Percentiles rank a stretch among this genome's conserved stretches.
phyloP scores from a whole-genome alignment of 805 yeast species.

The Metschnikowia peoriensis region DNA sequence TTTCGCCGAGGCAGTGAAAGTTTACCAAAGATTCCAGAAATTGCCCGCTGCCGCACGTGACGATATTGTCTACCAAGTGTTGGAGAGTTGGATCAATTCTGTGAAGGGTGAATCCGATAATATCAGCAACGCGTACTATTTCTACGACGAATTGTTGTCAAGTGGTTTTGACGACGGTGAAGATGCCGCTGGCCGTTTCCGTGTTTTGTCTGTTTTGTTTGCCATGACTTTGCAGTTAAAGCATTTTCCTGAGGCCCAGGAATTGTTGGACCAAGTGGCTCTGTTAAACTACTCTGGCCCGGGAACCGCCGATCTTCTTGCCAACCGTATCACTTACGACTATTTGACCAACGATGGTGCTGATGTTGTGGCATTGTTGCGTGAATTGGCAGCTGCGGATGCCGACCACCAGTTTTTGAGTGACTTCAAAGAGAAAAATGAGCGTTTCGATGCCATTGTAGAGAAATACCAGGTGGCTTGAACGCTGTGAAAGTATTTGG shows the following conservation, averaged over 20 bases:
- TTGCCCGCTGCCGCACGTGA: constrained; percentile 48
- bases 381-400: constrained; percentile 44
- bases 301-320: constrained; percentile 46
- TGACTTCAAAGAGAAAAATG: constrained; percentile 61
- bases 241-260: constrained; percentile 80
- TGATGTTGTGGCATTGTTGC: constrained; percentile 48
- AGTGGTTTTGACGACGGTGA: constrained; percentile 38
- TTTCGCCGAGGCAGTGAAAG: constrained; percentile 31
- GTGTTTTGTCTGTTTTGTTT: constrained; percentile 55
- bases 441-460: constrained; percentile 67
- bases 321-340: constrained; percentile 63
- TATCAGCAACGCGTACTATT: constrained; percentile 47
- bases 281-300: constrained; percentile 36
- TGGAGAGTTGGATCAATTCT: constrained; percentile 65
- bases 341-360: constrained; percentile 42
- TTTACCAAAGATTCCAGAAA: constrained; percentile 30
- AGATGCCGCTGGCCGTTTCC: constrained; percentile 34
- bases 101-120: constrained; percentile 42
- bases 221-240: constrained; percentile 76
- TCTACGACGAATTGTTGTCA: constrained; percentile 79
- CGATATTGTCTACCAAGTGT: constrained; percentile 70
- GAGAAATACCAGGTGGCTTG: constrained; percentile 44
- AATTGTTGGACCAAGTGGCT: constrained; percentile 46
- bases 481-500: too few species aligned
- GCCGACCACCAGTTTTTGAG: constrained; percentile 56